Evolutionary conservation across 768 basidiomycete species (phyloP).

Genomic region (Boletus speciosus): DNA sequence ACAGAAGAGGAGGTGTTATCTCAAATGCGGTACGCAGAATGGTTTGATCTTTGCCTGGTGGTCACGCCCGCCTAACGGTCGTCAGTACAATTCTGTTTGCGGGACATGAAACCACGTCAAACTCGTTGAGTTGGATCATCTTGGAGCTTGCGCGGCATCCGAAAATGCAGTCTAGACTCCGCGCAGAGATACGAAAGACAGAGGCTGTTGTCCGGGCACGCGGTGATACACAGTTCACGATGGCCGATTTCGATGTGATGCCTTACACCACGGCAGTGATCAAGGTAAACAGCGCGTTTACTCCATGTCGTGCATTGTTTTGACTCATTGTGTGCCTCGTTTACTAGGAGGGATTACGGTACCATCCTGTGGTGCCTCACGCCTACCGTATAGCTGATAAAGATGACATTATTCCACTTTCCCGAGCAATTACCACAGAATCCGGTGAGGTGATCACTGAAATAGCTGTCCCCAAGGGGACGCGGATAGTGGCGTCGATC

Average conservation of each 20-base stretch:
- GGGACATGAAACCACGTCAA: conserved; percentile 62
- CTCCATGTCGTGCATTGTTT: conserved; percentile 1
- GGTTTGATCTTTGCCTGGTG: not conserved
- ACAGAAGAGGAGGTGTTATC: conserved; percentile 14
- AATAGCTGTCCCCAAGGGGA: conserved; percentile 48
- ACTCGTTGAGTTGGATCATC: conserved; percentile 56
- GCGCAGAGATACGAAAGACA: conserved; percentile 29
- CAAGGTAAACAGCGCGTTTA: conserved; percentile 22
- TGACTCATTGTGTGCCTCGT: not conserved
- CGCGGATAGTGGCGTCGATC: conserved; percentile 50
- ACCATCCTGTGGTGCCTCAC: conserved; percentile 49
- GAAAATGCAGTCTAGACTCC: conserved; percentile 55
- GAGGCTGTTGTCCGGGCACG: conserved; percentile 9
- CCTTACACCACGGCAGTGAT: conserved; percentile 39
- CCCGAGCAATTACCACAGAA: conserved; percentile 45
- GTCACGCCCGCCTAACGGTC: not conserved
- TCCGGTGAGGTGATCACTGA: conserved; percentile 43
- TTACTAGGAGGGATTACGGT: conserved; percentile 44
- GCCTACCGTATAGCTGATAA: conserved; percentile 47
- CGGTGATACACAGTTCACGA: conserved; percentile 10
- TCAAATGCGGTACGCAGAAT: conserved; percentile 19
- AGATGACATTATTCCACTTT: conserved; percentile 60
- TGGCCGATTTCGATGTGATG: conserved; percentile 51
- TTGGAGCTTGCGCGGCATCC: conserved; percentile 59
- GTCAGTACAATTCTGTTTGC: conserved; percentile 46